Percentiles rank a stretch among this genome's conserved stretches.
These are phyloP conservation scores for Fusarium annulatum DNA, from an alignment of 2,329 filamentous ascomycete species.

Conservation along the genomic window DNA sequence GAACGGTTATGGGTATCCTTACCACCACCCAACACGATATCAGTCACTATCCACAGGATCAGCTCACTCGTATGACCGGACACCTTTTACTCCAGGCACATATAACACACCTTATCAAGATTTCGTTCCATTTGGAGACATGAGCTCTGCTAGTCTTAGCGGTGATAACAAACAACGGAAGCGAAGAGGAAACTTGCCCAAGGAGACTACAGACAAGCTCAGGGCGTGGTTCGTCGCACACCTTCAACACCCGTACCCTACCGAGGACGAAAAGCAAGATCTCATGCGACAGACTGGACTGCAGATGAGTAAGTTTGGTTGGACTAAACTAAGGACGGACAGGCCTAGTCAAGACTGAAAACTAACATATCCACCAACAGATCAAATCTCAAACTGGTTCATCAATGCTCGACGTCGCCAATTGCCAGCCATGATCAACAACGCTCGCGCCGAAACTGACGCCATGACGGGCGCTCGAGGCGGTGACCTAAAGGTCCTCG, in stretches of 20 bases:
- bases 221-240: slow-evolving; percentile 84
- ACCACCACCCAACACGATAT: slow-evolving; percentile 57
- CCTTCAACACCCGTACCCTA: slow-evolving; percentile 84
- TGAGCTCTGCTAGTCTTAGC: slow-evolving; percentile 51
- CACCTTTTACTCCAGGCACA: slow-evolving; percentile 55
- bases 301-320: slow-evolving; percentile 74
- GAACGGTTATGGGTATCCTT: slow-evolving; percentile 52
- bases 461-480: slow-evolving; percentile 54
- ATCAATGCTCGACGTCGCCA: slow-evolving; percentile 79
- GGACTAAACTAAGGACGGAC: not conserved
- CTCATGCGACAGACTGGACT: slow-evolving; percentile 81
- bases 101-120: slow-evolving; percentile 58
- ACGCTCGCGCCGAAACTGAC: slow-evolving; percentile 63
- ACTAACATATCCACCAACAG: slow-evolving; percentile 50
- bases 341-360: not conserved
- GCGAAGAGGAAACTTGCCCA: slow-evolving; percentile 87
- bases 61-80: slow-evolving; percentile 56
- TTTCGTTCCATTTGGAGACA: slow-evolving; percentile 56
- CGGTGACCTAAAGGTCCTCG: slow-evolving; percentile 52
- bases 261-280: slow-evolving; percentile 87
- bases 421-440: slow-evolving; percentile 69
- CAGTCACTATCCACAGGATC: slow-evolving; percentile 61
- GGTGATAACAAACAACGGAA: slow-evolving; percentile 66
- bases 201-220: slow-evolving; percentile 85
- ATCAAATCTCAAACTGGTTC: slow-evolving; percentile 84